phyloP scores from a whole-genome alignment of 768 basidiomycete genomes.

The Russula vinacea region DNA sequence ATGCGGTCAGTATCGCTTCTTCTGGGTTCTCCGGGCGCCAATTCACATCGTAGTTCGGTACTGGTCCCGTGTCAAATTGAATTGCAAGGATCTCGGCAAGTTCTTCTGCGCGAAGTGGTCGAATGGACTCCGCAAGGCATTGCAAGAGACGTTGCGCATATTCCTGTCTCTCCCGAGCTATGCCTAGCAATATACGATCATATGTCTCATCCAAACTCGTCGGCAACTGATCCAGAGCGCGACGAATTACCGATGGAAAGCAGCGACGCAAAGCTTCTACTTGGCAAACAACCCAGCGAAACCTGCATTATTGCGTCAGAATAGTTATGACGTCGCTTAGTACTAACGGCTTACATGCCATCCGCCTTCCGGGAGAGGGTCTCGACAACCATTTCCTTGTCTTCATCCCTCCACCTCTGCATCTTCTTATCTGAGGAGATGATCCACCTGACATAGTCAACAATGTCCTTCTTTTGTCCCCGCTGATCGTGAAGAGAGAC shows the following conservation, averaged over 20 bases:
- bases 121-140: background rate
- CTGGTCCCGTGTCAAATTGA: background rate
- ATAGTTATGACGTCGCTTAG: background rate
- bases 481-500: background rate
- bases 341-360: background rate
- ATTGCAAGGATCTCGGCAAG: background rate
- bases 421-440: background rate
- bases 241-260: background rate
- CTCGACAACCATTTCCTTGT: conserved; percentile 1
- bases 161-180: background rate
- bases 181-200: background rate
- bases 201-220: background rate
- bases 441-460: background rate
- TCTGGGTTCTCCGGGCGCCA: background rate
- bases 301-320: background rate
- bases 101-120: background rate
- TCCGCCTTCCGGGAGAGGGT: background rate
- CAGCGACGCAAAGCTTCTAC: background rate
- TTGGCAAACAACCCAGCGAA: conserved; percentile 2
- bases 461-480: conserved; percentile 2
- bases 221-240: background rate
- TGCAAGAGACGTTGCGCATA: background rate
- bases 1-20: background rate
- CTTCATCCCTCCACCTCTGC: background rate
- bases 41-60: background rate